Evolutionary conservation across 768 basidiomycete genomes (phyloP), one percentile per base, ranked within the genome.

Genomic region (Myochromella boudieri): DNA sequence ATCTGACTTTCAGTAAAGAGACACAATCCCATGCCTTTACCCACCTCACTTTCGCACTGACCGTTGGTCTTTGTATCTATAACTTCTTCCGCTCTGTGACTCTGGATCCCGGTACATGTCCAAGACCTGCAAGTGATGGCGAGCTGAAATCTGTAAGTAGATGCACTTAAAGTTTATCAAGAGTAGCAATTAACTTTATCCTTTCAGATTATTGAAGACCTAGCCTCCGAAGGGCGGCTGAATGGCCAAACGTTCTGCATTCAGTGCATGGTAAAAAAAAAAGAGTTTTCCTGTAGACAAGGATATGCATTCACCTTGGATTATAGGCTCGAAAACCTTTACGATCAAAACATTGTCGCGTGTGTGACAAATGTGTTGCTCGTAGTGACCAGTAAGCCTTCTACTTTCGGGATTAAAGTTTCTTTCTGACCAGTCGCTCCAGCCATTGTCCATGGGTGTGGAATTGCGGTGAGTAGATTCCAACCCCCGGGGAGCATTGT

Each of bases 371-470:
- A 41, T 99, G 97, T 58, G 77, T 92, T 15, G 88, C 90, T 10
- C 76, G 94, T 37, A 90, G 85, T 59, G 97, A 99, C 60, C 97
- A 99, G 93, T 97, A 63, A 62, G 90, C 73, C 6, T 12, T 21
- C 42, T 15, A 42, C 34, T 31, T 33, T 9, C 18, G 15, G 17
- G 18, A 22, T 49, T 34, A 4, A 17, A 8, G 15, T 37, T 11
- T 7, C 44, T 41, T 44, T 4, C 37, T 47, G 49, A 57, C 25
- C 49, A 34, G 8, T 38, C 1, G 15, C 22, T 37, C 22, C 6
- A 95, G 94, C 58, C 95, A 99, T 58, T 98, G 97, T 57, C 97
- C 95, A 1, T 99, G 97, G 97, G 85, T 97, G 12, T 99, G 95
- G 95, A 98, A 98, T 67, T 97, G 95, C 64, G 84, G 91, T 92